phyloP scores from a whole-genome alignment of 129 eudicot species.

The Lonicera japonica region DNA sequence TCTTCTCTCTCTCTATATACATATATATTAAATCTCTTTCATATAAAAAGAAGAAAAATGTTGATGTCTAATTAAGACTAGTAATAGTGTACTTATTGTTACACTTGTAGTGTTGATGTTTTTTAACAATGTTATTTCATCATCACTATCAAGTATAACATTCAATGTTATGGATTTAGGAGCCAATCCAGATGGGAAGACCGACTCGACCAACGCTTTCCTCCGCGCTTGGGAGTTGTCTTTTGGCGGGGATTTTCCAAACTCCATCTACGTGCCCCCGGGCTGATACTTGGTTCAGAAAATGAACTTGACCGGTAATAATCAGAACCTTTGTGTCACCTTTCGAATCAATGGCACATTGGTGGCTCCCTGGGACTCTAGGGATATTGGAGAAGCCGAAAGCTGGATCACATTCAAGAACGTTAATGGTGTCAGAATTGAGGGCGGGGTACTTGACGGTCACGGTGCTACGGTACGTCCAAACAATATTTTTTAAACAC shows the following conservation, averaged over 20 bases:
- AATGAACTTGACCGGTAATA: conserved; percentile 26
- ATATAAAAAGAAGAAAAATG: too few relatives aligned
- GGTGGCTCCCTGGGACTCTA: conserved; percentile 47
- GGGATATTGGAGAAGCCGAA: conserved; percentile 22
- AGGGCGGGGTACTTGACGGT: conserved; percentile 58
- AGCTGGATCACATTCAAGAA: conserved; percentile 40
- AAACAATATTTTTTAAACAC: too few relatives aligned
- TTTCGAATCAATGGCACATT: conserved; percentile 51
- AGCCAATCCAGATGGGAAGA: conserved; percentile 54
- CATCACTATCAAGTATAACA: conserved; percentile 2
- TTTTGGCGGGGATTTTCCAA: too few relatives aligned
- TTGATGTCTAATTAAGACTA: not conserved
- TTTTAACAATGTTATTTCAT: not conserved
- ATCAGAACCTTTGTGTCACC: conserved; percentile 33
- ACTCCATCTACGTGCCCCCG: conserved; percentile 49
- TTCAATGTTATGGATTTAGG: conserved; percentile 39
- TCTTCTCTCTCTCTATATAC: not conserved
- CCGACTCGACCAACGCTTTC: conserved; percentile 49
- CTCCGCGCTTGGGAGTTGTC: conserved; percentile 47
- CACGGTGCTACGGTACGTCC: conserved; percentile 62
- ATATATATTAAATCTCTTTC: too few relatives aligned
- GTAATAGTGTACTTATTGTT: too few relatives aligned
- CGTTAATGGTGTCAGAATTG: conserved; percentile 47
- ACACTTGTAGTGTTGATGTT: not conserved
- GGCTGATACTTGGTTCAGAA: conserved; percentile 42